A percentile compares a stretch with the other conserved stretches of the same genome.
Conservation (phyloP, 1,139 yeast species). For the Nadsonia starkeyi-henricii region DNA sequence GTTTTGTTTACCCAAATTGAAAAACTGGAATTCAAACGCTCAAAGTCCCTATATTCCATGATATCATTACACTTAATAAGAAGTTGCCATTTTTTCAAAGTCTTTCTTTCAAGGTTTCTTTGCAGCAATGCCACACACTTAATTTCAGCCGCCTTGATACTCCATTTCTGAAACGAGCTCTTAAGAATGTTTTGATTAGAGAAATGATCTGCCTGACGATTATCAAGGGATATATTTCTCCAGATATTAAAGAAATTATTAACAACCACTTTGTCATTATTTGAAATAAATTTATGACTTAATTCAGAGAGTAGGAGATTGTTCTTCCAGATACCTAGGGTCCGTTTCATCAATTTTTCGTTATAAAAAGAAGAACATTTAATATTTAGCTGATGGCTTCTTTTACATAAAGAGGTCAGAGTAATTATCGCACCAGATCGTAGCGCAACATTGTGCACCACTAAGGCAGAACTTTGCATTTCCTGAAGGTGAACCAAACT, state of each 20-base stretch:
- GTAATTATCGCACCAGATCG: not conserved
- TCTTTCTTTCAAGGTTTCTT: no score
- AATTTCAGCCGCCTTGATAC: not conserved
- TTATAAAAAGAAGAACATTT: not conserved
- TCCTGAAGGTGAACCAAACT: not conserved
- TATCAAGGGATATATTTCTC: not conserved
- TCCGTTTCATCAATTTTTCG: not conserved
- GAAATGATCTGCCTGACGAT: not conserved
- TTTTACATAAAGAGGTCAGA: not conserved
- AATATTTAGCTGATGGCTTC: not conserved
- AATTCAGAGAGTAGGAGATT: not conserved
- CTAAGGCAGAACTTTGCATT: not conserved
- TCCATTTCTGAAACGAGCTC: not conserved
- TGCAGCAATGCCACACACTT: no score
- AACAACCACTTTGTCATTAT: not conserved
- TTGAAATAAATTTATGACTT: not conserved
- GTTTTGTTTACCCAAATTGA: not conserved
- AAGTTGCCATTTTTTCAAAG: not conserved
- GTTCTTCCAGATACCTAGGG: not conserved
- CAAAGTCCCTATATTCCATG: not conserved
- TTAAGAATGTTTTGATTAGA: not conserved
- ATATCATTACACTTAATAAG: not conserved
- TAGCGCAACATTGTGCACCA: not conserved
- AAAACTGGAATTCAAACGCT: not conserved
- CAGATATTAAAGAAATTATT: not conserved